Conservation (phyloP, 2,329 filamentous ascomycete genomes). For the Amesomyces nigricolor region DNA sequence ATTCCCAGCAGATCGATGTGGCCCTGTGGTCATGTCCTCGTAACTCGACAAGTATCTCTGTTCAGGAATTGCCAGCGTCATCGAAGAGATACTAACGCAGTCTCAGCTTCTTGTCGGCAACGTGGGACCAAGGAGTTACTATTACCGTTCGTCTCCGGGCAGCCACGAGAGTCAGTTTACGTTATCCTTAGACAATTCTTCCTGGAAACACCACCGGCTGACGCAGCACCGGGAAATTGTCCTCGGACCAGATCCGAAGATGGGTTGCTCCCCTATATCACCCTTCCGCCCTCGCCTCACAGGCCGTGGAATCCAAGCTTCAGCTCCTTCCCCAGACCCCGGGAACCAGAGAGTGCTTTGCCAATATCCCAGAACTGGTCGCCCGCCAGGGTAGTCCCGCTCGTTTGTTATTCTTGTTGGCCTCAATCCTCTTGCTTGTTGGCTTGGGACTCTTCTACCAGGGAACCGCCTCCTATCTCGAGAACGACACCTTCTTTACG, state of each 20-base stretch:
- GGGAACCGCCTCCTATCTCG: not conserved
- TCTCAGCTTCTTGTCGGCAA: not conserved
- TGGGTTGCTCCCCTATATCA: constrained; percentile 22
- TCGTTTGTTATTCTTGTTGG: constrained; percentile 10
- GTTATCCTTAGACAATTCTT: not conserved
- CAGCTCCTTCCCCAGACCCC: constrained; percentile 1
- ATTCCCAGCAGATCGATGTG: not conserved
- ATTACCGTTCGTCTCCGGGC: not conserved
- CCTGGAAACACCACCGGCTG: not conserved
- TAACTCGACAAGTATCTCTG: not conserved
- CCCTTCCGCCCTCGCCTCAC: constrained; percentile 8
- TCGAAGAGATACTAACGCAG: not conserved
- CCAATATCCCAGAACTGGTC: not conserved
- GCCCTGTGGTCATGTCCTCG: not conserved
- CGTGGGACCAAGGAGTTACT: not conserved
- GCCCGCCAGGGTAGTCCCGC: not conserved
- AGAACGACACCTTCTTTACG: not conserved
- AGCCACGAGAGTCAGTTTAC: not conserved
- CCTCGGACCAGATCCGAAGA: not conserved
- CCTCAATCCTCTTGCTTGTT: not conserved
- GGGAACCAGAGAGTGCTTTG: constrained; percentile 1
- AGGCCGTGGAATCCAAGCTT: not conserved
- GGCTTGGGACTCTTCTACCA: not conserved
- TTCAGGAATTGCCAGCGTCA: not conserved
- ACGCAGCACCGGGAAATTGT: not conserved